Percentiles rank a stretch among this genome's conserved stretches.
These are phyloP conservation scores for Aspergillus conjunctus DNA, from an alignment of 495 filamentous ascomycete genomes.

Conservation along the genomic window DNA sequence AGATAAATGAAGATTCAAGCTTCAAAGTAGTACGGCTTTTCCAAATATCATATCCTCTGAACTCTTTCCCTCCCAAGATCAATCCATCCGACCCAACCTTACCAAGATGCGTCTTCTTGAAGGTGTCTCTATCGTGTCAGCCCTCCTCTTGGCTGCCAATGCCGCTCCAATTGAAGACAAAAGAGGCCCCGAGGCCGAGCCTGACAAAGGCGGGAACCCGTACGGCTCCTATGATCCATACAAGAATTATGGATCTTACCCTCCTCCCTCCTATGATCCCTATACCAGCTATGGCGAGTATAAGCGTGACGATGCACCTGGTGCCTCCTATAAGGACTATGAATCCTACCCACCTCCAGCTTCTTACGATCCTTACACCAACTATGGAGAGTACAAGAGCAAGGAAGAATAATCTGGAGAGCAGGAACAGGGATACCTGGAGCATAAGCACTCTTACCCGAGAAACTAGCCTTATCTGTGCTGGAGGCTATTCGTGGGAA, in stretches of 20 bases:
- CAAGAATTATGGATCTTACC: neutral
- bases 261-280: neutral
- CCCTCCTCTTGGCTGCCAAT: neutral
- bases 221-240: neutral
- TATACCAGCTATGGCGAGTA: neutral
- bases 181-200: neutral
- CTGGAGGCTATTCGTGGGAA: too few species aligned
- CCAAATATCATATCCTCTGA: too few species aligned
- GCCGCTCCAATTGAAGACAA: neutral
- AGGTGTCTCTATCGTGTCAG: neutral
- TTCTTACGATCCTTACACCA: neutral
- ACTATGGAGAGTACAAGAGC: too few species aligned
- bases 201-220: neutral
- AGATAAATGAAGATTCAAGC: too few species aligned
- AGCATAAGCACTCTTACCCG: too few species aligned
- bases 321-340: neutral
- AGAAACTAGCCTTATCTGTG: too few species aligned
- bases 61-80: too few species aligned
- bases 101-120: constrained; percentile 1
- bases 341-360: neutral
- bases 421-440: too few species aligned
- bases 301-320: neutral
- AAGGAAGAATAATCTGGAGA: too few species aligned
- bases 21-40: too few species aligned
- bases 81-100: too few species aligned